Evolutionary conservation across 257 asterid genomes (phyloP), one percentile per base, ranked within the genome.

Genomic region (Sherardia arvensis): DNA sequence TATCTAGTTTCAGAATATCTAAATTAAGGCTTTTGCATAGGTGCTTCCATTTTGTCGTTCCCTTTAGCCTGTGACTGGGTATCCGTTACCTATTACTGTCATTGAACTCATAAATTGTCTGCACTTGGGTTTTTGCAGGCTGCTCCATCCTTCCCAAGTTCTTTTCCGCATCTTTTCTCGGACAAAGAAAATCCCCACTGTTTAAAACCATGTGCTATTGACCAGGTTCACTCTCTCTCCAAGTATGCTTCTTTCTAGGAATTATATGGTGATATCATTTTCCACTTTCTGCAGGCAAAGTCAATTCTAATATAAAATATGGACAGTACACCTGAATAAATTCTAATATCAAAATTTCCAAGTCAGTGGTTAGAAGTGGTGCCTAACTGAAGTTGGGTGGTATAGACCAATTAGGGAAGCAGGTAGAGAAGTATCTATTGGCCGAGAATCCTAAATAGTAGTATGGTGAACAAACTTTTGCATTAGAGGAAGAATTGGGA

Each of bases 131-230:
- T 17, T 62, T 67, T 65, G 49, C 80, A 92, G 97, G 98, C 97
- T 61, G 95, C 86, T 76, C 98, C 97, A 53, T 88, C 95, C 23
- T 92, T 92, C 75, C 95, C 97, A 23, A 88, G 93, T 76, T 88
- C 98, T 58, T 92, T 92, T 73, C 95, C 98, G 8, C 98, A 89
- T 79, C 80, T 88, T 33, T 92, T 92, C 76, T 64, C 87, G 22
- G 90, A 80, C 55, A 83, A 81, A 73, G 95, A 92, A 45, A 83
- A 62, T 68, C 83, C 75, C 28, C 95, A 91, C 26, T 88, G 98
- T 79, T 75, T 92, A 86, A 87, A 88, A 79, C 97, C 98, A 34
- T 92, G 98, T 65, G 98, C 98, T 53, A 92, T 92, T 38, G 97
- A 92, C 73, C 98, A 92, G 98, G 98, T 92, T 66, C 36, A 1